Base-by-base conservation (phyloP, 164 flowering plant genomes). In the Amborella trichopoda region DNA sequence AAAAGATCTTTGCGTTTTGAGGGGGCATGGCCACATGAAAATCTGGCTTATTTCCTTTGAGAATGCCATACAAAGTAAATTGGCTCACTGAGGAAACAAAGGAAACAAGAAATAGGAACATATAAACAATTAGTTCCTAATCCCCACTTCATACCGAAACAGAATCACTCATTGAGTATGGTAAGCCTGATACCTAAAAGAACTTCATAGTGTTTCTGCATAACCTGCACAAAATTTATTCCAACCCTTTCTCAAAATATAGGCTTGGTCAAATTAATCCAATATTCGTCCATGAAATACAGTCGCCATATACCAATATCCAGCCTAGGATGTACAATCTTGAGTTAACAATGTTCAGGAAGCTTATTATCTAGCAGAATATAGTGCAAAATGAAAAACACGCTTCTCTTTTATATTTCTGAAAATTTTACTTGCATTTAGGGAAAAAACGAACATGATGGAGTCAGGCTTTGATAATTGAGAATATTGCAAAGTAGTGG, bases 21-120 rank as follows among this genome's bases (percentile, higher is more conserved):
- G 95, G 91, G 4, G 95, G 71, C 95, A 90, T 86, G 14, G 98
- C 94, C 59, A 83, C 86, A 69, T 90, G 98, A 64, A 90, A 90
- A 69, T 90, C 98, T 14, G 95, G 98, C 64, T 90, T 90, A 75
- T 90, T 90, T 26, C 95, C 95, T 71, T 90, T 86, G 57, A 90
- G 62, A 28, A 80, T 30, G 50, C 98, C 98, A 61, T 67, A 90
- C 54, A 90, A 62, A 28, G 98, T 90, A 63, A 90, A 90, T 59
- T 90, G 98, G 59, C 98, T 90, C 67, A 90, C 98, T 90, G 76
- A 40, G 57, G 37, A 28, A 51, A 28, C 18, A 28, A 23, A 16
- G 32, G 14, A 18, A 18, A 18, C 23, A 44, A 8, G 18, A 44
- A 9, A 16, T 12, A 4, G 33, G 0, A 33, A 40, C 9, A 19